These are phyloP conservation scores for Solanum pennellii DNA, from an alignment of 257 asterid genomes.

Conservation along the genomic window DNA sequence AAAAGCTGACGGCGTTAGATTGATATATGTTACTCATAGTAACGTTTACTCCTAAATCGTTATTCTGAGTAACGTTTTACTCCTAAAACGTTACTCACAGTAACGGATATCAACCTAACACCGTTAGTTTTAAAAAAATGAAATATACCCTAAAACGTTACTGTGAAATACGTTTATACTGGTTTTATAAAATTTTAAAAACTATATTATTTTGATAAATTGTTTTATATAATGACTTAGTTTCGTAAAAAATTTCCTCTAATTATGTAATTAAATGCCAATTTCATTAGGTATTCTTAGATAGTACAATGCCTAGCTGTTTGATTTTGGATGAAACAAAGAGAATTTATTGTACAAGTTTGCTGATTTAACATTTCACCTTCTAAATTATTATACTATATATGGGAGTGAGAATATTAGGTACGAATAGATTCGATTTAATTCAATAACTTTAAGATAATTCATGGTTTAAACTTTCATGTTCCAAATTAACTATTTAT, in stretches of 20 bases:
- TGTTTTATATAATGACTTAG: too few relatives aligned
- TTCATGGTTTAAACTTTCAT: not conserved
- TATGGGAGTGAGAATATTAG: not conserved
- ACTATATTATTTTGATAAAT: too few relatives aligned
- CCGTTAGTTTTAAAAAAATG: fast-evolving
- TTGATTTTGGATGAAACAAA: not conserved
- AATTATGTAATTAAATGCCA: not conserved
- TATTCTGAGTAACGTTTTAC: too few relatives aligned
- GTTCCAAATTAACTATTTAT: not conserved
- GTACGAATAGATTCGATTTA: not conserved
- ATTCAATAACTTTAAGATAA: not conserved
- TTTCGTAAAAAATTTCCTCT: not conserved
- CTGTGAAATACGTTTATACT: too few relatives aligned
- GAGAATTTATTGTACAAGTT: not conserved
- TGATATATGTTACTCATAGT: too few relatives aligned
- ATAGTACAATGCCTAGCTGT: not conserved
- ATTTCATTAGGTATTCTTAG: not conserved
- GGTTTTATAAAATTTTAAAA: too few relatives aligned
- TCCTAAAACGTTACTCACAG: too few relatives aligned
- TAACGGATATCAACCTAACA: too few relatives aligned
- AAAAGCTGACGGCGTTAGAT: too few relatives aligned
- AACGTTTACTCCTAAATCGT: too few relatives aligned
- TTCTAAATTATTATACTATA: not conserved
- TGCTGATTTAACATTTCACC: not conserved
- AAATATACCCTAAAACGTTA: too few relatives aligned